Base-by-base conservation (phyloP, 768 basidiomycete species). In the Leccinum truebloodii region DNA sequence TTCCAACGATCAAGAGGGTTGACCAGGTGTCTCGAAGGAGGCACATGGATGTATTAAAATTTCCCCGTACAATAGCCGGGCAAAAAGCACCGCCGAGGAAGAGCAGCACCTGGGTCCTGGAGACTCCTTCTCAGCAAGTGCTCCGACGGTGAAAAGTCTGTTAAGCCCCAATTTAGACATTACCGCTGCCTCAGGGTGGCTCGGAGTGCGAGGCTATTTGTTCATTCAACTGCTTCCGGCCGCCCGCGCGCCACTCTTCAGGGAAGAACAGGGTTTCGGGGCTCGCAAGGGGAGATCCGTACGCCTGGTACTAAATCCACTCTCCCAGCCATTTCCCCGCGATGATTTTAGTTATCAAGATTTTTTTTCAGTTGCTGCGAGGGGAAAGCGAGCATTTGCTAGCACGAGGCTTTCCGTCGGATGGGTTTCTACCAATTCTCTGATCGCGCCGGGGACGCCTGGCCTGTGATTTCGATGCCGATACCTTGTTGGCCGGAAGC, bases 111-210 rank as follows among this genome's bases (percentile, higher is more conserved):
- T 41, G 18, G 41, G 41, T n/a, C 39, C 41, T 41, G 18, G 41
- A 41, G 41, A 41, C 18, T 41, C 41, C 41, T 37, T 37, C 35
- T 41, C n/a, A 41, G 41, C 41, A 41, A 28, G 20, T 30, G n/a
- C 13, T 53, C 60, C 62, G 61, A 50, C 55, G 32, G 52, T 4
- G 32, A 41, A 50, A 54, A 57, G 12, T 37, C 8, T 32, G 58
- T 65, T 65, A 64, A 60, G 53, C 35, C 60, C 63, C 30, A 16
- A 65, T 49, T 60, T 65, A 22, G 63, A 64, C 58, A 61, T 54
- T 41, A 35, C 46, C 16, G 14, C 41, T 41, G 18, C 28, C 28
- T 28, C 26, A 18, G 39, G 37, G 39, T 41, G 8, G 39, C 10
- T 30, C 10, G 35, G 60, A 41, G 41, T 39, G 18, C 10, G 18